Conservation (phyloP, 2,329 filamentous ascomycete genomes). For the Cercospora citrullina region DNA sequence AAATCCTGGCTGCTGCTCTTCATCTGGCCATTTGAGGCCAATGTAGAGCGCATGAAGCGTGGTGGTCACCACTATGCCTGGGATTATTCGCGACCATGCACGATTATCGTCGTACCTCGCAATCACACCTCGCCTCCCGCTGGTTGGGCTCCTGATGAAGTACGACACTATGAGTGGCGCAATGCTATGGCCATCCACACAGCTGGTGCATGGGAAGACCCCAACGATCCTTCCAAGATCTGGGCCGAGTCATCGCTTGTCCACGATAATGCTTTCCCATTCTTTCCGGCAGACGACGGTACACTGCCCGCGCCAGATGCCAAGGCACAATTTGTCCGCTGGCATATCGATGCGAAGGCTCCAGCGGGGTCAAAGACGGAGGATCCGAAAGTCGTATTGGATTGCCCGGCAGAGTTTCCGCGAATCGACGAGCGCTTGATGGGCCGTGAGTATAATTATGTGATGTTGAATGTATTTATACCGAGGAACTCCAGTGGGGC, state of each 20-base stretch:
- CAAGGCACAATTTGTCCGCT: slow-evolving; percentile 48
- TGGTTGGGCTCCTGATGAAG: slow-evolving; percentile 24
- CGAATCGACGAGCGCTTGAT: slow-evolving; percentile 49
- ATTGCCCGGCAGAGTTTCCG: slow-evolving; percentile 48
- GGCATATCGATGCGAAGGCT: slow-evolving; percentile 42
- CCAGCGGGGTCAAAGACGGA: slow-evolving; percentile 32
- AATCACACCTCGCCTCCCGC: slow-evolving; percentile 21
- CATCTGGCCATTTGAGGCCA: slow-evolving; percentile 42
- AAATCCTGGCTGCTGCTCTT: slow-evolving; percentile 44
- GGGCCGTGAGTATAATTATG: slow-evolving; percentile 42
- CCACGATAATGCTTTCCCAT: slow-evolving; percentile 48
- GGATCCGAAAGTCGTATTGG: slow-evolving; percentile 38
- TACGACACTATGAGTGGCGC: slow-evolving; percentile 24
- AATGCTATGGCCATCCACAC: slow-evolving; percentile 46
- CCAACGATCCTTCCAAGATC: slow-evolving; percentile 35
- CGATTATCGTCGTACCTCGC: slow-evolving; percentile 33
- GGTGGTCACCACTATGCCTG: slow-evolving; percentile 46
- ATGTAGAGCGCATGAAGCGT: slow-evolving; percentile 40
- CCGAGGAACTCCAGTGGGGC: slow-evolving; percentile 36
- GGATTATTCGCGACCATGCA: slow-evolving; percentile 32
- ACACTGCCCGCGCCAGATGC: slow-evolving; percentile 37
- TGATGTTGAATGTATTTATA: slow-evolving; percentile 46
- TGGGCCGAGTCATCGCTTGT: slow-evolving; percentile 43
- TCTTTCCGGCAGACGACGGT: slow-evolving; percentile 44
- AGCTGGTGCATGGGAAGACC: slow-evolving; percentile 46